phyloP scores from a whole-genome alignment of 2,329 filamentous ascomycete genomes.

The Simplicillium aogashimaense region DNA sequence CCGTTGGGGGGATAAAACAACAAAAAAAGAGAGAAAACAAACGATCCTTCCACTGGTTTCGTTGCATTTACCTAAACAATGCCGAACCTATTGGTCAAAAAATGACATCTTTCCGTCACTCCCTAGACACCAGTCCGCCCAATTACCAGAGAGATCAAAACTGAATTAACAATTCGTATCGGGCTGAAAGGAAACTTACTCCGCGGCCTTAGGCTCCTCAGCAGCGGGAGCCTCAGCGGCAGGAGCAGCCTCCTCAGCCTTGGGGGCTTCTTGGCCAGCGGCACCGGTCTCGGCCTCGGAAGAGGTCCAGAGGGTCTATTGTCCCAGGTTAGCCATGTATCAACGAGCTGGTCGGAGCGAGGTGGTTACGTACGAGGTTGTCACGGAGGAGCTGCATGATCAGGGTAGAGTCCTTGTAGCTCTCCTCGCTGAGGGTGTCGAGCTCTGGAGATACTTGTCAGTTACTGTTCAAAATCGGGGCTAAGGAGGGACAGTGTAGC shows the following conservation, averaged over 20 bases:
- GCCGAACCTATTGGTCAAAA: conserved; percentile 38
- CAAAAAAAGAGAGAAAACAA: conserved; percentile 13
- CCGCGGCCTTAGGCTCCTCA: conserved; percentile 60
- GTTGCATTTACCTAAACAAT: conserved; percentile 36
- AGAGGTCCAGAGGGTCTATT: conserved; percentile 95
- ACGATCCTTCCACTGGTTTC: conserved; percentile 19
- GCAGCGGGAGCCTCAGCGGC: conserved; percentile 38
- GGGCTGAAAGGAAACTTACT: conserved; percentile 34
- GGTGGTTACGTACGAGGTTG: conserved; percentile 62
- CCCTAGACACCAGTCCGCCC: conserved; percentile 53
- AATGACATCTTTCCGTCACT: conserved; percentile 51
- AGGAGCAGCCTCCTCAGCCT: conserved; percentile 37
- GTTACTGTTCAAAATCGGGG: conserved; percentile 9
- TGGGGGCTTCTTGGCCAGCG: conserved; percentile 37
- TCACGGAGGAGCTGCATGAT: conserved; percentile 98
- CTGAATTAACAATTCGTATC: conserved; percentile 14
- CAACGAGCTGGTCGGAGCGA: neutral
- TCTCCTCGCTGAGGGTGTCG: conserved; percentile 94
- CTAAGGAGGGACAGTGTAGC: conserved; percentile 4
- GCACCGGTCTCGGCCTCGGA: conserved; percentile 82
- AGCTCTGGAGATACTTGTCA: conserved; percentile 60
- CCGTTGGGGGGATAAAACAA: conserved; percentile 20
- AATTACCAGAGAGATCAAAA: conserved; percentile 23
- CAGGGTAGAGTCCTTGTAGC: conserved; percentile 97
- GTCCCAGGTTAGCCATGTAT: conserved; percentile 1